These are phyloP conservation scores for Inga leiocalycina DNA, from an alignment of 306 rosid genomes.

Conservation along the genomic window DNA sequence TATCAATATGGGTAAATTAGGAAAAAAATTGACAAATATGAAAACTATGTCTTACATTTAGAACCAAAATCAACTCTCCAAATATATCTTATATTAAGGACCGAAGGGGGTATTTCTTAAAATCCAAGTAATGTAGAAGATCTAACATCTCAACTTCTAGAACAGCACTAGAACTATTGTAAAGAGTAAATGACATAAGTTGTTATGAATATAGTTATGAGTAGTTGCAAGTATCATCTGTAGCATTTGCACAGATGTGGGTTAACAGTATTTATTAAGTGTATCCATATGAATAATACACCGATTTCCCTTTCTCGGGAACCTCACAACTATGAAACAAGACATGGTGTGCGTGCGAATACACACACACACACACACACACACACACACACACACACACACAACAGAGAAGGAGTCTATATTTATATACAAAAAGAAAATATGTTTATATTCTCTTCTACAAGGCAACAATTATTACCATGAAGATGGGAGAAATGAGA, in stretches of 20 bases:
- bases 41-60: too few relatives aligned
- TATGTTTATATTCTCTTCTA: constrained; percentile 61
- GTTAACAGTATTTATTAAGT: background rate
- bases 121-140: background rate
- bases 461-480: constrained; percentile 63
- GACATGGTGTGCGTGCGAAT: background rate
- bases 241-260: background rate
- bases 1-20: too few relatives aligned
- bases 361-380: constrained; percentile 28
- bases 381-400: too few relatives aligned
- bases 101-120: background rate
- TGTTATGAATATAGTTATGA: background rate
- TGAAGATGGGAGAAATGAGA: constrained; percentile 75
- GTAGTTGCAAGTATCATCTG: background rate
- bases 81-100: too few relatives aligned
- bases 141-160: background rate
- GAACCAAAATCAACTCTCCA: too few relatives aligned
- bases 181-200: background rate
- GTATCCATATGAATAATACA: background rate
- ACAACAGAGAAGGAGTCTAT: background rate
- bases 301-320: background rate
- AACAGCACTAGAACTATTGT: background rate
- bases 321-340: constrained; percentile 2
- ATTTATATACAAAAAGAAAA: background rate
- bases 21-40: too few relatives aligned